Evolutionary conservation across 2,329 filamentous ascomycete genomes (phyloP).

Genomic region (Diaporthe sp.): DNA sequence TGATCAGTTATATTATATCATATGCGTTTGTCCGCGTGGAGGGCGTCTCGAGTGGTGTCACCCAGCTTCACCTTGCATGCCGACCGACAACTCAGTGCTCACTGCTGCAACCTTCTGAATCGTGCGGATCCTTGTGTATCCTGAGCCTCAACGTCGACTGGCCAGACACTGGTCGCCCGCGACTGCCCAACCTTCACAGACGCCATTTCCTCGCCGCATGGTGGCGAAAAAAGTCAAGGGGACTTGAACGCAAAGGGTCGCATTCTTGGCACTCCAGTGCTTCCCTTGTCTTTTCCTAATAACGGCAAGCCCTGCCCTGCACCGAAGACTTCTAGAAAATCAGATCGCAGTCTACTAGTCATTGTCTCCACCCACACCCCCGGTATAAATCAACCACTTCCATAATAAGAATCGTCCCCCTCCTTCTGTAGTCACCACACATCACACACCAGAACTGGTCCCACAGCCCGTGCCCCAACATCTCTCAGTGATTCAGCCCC

Average conservation of each 20-base stretch:
- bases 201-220: conserved; percentile 11
- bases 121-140: conserved; percentile 25
- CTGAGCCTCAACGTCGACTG: conserved; percentile 20
- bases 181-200: not conserved
- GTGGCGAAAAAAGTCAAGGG: conserved; percentile 15
- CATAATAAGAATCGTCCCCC: not conserved
- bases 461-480: not conserved
- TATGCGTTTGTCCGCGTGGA: conserved; percentile 13
- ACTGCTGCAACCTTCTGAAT: conserved; percentile 28
- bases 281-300: not conserved
- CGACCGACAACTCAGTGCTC: conserved; percentile 12
- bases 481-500: not conserved
- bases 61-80: conserved; percentile 30
- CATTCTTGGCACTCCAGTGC: conserved; percentile 9
- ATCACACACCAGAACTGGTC: not conserved
- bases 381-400: not conserved
- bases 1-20: conserved; percentile 2
- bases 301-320: conserved; percentile 5
- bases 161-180: not conserved
- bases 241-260: conserved; percentile 8
- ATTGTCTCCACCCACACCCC: conserved; percentile 22
- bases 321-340: conserved; percentile 36
- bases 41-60: not conserved
- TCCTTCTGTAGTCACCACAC: not conserved
- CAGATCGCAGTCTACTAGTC: conserved; percentile 19